Evolutionary conservation across 228 moss, liverwort and hornwort species (phyloP), one percentile per base, ranked within the genome.

Genomic region (Sphagnum magellanicum): DNA sequence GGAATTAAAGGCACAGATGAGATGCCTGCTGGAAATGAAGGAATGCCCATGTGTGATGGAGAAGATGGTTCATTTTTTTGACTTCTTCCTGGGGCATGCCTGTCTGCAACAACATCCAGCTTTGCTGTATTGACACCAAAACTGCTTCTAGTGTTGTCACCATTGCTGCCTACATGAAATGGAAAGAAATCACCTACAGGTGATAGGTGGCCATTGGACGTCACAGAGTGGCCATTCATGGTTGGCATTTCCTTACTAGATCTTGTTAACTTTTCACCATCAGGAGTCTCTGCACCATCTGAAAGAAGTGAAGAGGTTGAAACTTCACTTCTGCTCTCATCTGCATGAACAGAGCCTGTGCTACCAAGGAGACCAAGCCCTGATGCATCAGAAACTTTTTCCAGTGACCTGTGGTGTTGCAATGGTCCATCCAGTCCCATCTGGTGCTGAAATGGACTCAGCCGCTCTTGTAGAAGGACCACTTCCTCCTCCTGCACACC

Each of bases 401-500:
- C 91, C 55, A 67, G 15, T 69, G 74, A 63, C 55, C 53, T 74
- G 10, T 69, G 73, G 49, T 80, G 74, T 17, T 75, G 80, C 65
- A 51, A 66, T 6, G 85, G 83, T 72, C 84, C 85, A 76, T 91
- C 93, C 53, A 88, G 79, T 57, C 87, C 90, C 90, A 91, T 87
- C 75, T 92, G 98, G 75, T 93, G 98, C 75, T 97, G 93, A 63
- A 87, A 74, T 50, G 94, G 84, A 72, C 98, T 98, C 17, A 92
- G 82, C 81, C 89, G 97, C 79, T 91, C 91, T 81, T 97, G 98
- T 68, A 98, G 78, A 79, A 93, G 71, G 6, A 93, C 89, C 46
- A 93, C 91, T 79, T 98, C 98, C 78, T 98, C 98, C 72, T 98
- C 98, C 98, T 98, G 87, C 84, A 82, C 32, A 51, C 16, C 49